Evolutionary conservation across 257 asterid genomes (phyloP).

Genomic region (Rehmannia glutinosa): DNA sequence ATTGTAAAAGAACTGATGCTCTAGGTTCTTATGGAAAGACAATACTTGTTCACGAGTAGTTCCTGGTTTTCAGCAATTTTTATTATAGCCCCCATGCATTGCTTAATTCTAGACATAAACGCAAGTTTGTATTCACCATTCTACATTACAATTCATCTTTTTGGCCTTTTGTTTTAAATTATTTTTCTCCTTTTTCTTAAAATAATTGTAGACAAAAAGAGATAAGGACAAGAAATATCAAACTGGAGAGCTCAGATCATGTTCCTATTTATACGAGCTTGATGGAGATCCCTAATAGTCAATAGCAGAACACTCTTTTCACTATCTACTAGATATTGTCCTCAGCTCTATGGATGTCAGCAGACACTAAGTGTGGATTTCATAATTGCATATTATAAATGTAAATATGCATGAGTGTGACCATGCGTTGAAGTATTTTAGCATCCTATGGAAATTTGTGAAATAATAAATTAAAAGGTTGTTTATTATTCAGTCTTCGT

Average conservation of each 20-base stretch:
- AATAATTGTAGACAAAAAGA: slow-evolving; percentile 23
- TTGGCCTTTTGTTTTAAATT: neutral
- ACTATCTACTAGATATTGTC: slow-evolving; percentile 76
- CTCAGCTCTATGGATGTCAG: no score
- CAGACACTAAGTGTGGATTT: slow-evolving; percentile 67
- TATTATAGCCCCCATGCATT: neutral
- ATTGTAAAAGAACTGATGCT: neutral
- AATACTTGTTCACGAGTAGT: neutral
- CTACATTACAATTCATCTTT: neutral
- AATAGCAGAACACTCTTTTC: slow-evolving; percentile 69
- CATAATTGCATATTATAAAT: neutral
- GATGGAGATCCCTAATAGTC: slow-evolving; percentile 48
- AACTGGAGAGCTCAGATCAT: slow-evolving; percentile 94
- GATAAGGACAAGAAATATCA: slow-evolving; percentile 44
- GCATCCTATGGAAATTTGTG: slow-evolving; percentile 4
- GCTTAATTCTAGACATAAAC: neutral
- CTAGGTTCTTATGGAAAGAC: slow-evolving; percentile 6
- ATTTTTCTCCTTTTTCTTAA: neutral
- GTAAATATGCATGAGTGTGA: no score
- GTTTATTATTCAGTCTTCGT: no score
- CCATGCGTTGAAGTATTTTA: no score
- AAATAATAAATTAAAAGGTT: neutral
- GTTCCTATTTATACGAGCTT: slow-evolving; percentile 72
- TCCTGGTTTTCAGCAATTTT: slow-evolving; percentile 2
- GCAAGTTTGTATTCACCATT: slow-evolving; percentile 2